These are phyloP conservation scores for Apocynum venetum DNA, from an alignment of 257 asterid genomes.

Conservation along the genomic window DNA sequence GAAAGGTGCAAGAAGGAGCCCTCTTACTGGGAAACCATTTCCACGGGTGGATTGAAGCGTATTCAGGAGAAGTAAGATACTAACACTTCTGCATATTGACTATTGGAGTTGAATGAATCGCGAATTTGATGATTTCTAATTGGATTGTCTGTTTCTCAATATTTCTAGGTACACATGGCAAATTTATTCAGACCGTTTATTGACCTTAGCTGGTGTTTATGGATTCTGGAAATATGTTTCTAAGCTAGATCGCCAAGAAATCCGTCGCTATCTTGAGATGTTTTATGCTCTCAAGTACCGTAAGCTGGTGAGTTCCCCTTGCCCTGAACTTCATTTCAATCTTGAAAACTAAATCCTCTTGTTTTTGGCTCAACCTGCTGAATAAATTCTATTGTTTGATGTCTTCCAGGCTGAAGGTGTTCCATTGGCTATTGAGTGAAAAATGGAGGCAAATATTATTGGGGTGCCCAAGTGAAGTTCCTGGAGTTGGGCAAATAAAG, in stretches of 20 bases:
- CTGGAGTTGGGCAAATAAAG: slow-evolving; percentile 3
- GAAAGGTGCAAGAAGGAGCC: slow-evolving; percentile 67
- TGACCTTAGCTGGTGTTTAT: slow-evolving; percentile 88
- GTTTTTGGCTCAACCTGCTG: background rate
- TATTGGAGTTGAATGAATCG: background rate
- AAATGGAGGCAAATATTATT: background rate
- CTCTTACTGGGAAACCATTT: slow-evolving; percentile 66
- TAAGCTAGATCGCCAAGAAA: slow-evolving; percentile 80
- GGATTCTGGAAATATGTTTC: slow-evolving; percentile 93
- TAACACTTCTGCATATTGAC: too few relatives aligned
- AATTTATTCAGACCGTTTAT: slow-evolving; percentile 72
- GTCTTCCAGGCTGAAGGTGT: slow-evolving; percentile 72
- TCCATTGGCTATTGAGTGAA: slow-evolving; percentile 66
- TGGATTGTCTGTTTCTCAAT: background rate
- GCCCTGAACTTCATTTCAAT: background rate
- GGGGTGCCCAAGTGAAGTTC: too few relatives aligned
- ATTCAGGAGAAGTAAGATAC: slow-evolving; percentile 76
- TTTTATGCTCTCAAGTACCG: slow-evolving; percentile 80
- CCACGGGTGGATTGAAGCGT: slow-evolving; percentile 65
- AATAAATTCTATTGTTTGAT: slow-evolving; percentile 3
- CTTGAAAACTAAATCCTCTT: background rate
- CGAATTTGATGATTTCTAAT: background rate
- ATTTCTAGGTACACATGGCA: slow-evolving; percentile 79
- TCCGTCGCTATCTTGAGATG: slow-evolving; percentile 88
- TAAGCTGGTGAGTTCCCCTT: slow-evolving; percentile 52